phyloP scores from a whole-genome alignment of 495 filamentous ascomycete genomes.

The Penicillium pulvis region DNA sequence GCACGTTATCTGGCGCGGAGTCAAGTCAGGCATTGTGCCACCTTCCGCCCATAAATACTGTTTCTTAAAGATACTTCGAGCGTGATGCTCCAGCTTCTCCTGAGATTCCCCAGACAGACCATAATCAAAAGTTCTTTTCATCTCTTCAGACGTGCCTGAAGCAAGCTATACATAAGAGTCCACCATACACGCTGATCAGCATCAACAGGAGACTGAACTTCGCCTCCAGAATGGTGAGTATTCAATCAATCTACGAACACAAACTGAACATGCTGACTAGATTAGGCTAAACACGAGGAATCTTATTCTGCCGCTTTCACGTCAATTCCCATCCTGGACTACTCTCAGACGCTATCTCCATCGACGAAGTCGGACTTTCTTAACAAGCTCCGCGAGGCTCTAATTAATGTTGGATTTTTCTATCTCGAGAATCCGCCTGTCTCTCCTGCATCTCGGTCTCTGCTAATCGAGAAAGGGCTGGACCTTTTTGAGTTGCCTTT shows the following conservation, averaged over 20 bases:
- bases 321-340: constrained; percentile 78
- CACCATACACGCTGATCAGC: not conserved
- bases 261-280: not conserved
- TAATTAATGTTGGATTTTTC: constrained; percentile 91
- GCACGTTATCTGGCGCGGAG: constrained; percentile 5
- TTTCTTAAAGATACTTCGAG: too few species aligned
- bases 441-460: constrained; percentile 60
- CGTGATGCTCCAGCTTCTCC: too few species aligned
- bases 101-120: too few species aligned
- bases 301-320: constrained; percentile 53
- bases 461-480: constrained; percentile 69
- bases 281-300: constrained; percentile 17
- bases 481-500: constrained; percentile 79
- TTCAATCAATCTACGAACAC: not conserved
- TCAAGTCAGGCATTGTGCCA: constrained; percentile 4
- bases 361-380: constrained; percentile 76
- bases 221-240: constrained; percentile 17
- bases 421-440: constrained; percentile 88
- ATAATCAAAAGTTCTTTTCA: not conserved
- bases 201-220: not conserved
- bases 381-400: constrained; percentile 67
- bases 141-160: not conserved
- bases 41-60: not conserved
- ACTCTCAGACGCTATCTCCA: constrained; percentile 62
- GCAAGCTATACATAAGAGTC: constrained; percentile 7